phyloP scores from a whole-genome alignment of 768 basidiomycete genomes.

The Chalciporus pseudorubinellus region DNA sequence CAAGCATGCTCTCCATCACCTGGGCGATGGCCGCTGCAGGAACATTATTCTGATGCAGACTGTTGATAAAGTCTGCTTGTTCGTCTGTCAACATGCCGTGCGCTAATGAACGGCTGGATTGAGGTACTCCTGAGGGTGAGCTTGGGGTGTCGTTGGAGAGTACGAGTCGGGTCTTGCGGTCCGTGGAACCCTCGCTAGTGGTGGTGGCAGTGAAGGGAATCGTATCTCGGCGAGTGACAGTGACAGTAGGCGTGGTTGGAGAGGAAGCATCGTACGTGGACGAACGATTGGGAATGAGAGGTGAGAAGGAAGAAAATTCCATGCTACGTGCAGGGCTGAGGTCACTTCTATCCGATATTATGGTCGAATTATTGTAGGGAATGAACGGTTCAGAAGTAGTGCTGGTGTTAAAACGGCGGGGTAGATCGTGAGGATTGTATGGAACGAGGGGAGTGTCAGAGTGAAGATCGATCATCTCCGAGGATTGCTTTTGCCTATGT shows the following conservation, averaged over 20 bases:
- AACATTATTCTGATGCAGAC: conserved; percentile 21
- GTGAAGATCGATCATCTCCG: conserved; percentile 9
- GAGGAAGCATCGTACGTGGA: background rate
- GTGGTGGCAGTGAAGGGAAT: conserved; percentile 8
- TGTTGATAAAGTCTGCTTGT: conserved; percentile 26
- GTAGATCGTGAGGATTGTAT: conserved; percentile 2
- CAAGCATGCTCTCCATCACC: conserved; percentile 25
- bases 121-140: background rate
- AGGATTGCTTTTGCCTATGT: conserved; percentile 2
- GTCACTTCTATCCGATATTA: background rate
- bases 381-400: background rate
- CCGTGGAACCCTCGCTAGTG: background rate
- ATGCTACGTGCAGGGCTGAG: background rate
- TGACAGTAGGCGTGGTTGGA: background rate
- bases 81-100: conserved; percentile 18
- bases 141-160: conserved; percentile 3
- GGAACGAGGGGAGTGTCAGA: background rate
- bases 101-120: background rate
- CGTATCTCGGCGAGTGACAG: background rate
- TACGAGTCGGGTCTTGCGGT: conserved; percentile 2
- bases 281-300: conserved; percentile 14
- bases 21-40: conserved; percentile 23
- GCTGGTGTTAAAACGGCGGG: background rate
- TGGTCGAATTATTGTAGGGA: background rate
- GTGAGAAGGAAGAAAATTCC: background rate